Base-by-base conservation (phyloP, 2,329 filamentous ascomycete genomes). In the Zalaria obscura region DNA sequence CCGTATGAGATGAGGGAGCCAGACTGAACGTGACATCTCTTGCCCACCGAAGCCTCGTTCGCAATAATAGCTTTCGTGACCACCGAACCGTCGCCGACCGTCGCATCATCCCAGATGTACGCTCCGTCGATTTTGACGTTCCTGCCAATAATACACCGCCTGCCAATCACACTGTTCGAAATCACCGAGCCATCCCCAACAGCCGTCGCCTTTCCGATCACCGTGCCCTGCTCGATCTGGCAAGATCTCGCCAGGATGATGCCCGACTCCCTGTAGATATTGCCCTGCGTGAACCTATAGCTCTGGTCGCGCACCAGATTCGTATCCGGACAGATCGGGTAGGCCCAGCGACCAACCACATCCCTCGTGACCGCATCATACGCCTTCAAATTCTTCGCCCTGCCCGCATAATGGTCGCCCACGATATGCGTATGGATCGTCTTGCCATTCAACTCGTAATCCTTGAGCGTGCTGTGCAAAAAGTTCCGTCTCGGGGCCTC, bases 361-460 rank as follows among this genome's bases (percentile, higher is more conserved):
- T 96, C 89, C 53, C 78, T 81, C 59, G 78, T 88, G 41, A 98
- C 77, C 27, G 87, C 76, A 54, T 94, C 86, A 64, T 96, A 98
- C 55, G 88, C 80, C 54, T 84, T 83, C 25, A 96, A 70, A 55
- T 87, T 93, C 56, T 76, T 80, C 8, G 86, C 88, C 48, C 91
- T 73, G 1, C 88, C 87, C 1, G 86, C 84, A 56, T 96, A 98
- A 45, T 85, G 78, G 40, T 87, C 76, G 31, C 78, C 74, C 36
- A 93, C 69, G 48, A 96, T 80, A 53, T 96, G 83, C 2, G 86
- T 82, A 58, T 95, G 87, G 40, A 98, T 85, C n/a, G 86, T 87
- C 66, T 96, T 94, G 45, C 88, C 88, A 59, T 96, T 96, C 43
- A 96, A 69, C 58, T 98, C 91, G 67, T 86, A 94, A 59, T 98